These are phyloP conservation scores for Penicillium atrosanguineum DNA, from an alignment of 495 filamentous ascomycete species.

Conservation along the genomic window DNA sequence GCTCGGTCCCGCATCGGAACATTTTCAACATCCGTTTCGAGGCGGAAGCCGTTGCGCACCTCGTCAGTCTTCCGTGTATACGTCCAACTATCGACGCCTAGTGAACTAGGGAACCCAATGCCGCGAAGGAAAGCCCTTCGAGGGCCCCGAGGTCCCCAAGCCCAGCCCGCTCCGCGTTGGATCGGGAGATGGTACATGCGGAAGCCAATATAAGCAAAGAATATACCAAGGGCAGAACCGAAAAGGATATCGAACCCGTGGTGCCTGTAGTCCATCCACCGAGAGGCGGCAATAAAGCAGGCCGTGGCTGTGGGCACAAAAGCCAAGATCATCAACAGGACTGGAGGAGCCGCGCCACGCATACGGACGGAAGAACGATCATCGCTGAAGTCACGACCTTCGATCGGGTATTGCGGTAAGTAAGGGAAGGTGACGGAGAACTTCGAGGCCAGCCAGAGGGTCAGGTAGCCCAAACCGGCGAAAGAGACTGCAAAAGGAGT, in stretches of 20 bases:
- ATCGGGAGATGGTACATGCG: constrained; percentile 70
- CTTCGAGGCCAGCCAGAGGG: constrained; percentile 63
- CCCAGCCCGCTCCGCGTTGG: constrained; percentile 54
- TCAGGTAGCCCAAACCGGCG: constrained; percentile 60
- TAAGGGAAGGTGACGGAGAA: constrained; percentile 62
- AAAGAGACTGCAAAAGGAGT: constrained; percentile 49
- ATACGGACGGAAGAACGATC: constrained; percentile 34
- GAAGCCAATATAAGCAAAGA: constrained; percentile 56
- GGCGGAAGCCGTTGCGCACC: background rate
- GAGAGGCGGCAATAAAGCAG: constrained; percentile 58
- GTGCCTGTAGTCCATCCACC: constrained; percentile 63
- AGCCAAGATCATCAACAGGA: constrained; percentile 54
- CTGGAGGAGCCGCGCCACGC: constrained; percentile 58
- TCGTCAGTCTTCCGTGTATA: background rate
- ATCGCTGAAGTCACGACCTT: constrained; percentile 21
- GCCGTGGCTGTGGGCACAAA: constrained; percentile 57
- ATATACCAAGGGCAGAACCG: constrained; percentile 55
- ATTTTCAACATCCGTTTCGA: constrained; percentile 11
- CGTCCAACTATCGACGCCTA: constrained; percentile 37
- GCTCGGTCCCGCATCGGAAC: constrained; percentile 5
- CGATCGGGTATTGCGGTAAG: constrained; percentile 43
- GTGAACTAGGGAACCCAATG: constrained; percentile 52
- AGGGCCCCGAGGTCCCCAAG: constrained; percentile 45
- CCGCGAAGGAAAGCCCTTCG: constrained; percentile 57
- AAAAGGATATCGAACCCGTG: constrained; percentile 64